These are phyloP conservation scores for Closterium sp. DNA, from an alignment of 139 green algal genomes.

Conservation along the genomic window DNA sequence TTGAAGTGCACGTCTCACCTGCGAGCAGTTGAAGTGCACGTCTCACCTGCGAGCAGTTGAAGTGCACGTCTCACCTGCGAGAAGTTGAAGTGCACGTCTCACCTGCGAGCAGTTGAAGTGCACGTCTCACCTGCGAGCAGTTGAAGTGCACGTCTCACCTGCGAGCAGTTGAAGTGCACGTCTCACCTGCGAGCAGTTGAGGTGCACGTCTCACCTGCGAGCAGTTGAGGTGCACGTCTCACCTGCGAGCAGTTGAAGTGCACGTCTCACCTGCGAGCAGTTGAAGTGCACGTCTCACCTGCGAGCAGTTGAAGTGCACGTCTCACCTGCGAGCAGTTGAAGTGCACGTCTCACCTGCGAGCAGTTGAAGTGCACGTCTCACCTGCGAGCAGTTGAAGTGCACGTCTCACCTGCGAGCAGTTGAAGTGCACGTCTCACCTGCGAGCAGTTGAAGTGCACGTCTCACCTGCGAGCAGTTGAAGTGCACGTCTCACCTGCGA, in stretches of 20 bases:
- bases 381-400: conserved; percentile 37
- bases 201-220: conserved; percentile 41
- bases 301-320: conserved; percentile 32
- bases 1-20: conserved; percentile 39
- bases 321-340: conserved; percentile 34
- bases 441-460: conserved; percentile 32
- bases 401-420: conserved; percentile 29
- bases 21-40: conserved; percentile 32
- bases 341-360: conserved; percentile 35
- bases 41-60: conserved; percentile 34
- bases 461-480: conserved; percentile 34
- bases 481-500: conserved; percentile 43
- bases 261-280: conserved; percentile 29
- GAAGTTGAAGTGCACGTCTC: too few species aligned
- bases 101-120: conserved; percentile 37
- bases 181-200: conserved; percentile 34
- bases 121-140: conserved; percentile 29
- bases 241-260: conserved; percentile 37
- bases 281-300: conserved; percentile 39
- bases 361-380: conserved; percentile 34
- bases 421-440: conserved; percentile 39
- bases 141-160: conserved; percentile 39
- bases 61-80: conserved; percentile 43
- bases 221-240: too few species aligned
- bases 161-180: conserved; percentile 32